phyloP scores from a whole-genome alignment of 2,329 filamentous ascomycete species.

The Akanthomyces muscarius region DNA sequence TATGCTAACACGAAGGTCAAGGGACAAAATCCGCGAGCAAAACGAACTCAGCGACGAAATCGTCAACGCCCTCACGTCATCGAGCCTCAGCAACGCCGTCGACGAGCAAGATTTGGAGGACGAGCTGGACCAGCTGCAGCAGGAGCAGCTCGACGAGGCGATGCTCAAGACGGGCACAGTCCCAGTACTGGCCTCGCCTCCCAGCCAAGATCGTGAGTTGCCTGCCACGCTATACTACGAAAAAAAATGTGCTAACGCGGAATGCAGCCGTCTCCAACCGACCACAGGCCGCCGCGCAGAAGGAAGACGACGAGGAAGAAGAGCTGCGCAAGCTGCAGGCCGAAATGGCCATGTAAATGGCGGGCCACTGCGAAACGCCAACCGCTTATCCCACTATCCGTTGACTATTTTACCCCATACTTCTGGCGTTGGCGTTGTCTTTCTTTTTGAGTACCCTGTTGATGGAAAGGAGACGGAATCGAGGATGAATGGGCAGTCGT shows the following conservation, averaged over 20 bases:
- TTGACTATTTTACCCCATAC: conserved; percentile 17
- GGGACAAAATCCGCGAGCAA: conserved; percentile 87
- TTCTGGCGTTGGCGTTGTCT: conserved; percentile 13
- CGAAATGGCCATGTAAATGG: conserved; percentile 88
- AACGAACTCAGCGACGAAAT: conserved; percentile 94
- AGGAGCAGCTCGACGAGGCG: conserved; percentile 87
- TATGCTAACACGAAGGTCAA: conserved; percentile 38
- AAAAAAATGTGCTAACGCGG: not conserved
- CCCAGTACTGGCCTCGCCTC: conserved; percentile 75
- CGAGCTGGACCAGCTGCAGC: conserved; percentile 81
- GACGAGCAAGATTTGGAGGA: conserved; percentile 85
- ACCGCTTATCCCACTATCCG: not conserved
- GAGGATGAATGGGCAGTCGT: not conserved
- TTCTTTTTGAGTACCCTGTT: conserved; percentile 20
- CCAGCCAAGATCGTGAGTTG: conserved; percentile 70
- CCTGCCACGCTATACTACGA: not conserved
- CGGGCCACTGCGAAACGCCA: not conserved
- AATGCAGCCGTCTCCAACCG: conserved; percentile 26
- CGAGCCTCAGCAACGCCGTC: conserved; percentile 61
- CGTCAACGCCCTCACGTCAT: conserved; percentile 73
- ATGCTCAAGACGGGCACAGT: conserved; percentile 88
- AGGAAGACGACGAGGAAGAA: conserved; percentile 90
- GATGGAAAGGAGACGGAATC: not conserved
- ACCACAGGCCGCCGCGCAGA: conserved; percentile 35
- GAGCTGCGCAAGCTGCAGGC: conserved; percentile 90